Percentiles rank a stretch among this genome's conserved stretches.
Evolutionary conservation across 768 basidiomycete species (phyloP).

Genomic region (Phylloporus arenicola): DNA sequence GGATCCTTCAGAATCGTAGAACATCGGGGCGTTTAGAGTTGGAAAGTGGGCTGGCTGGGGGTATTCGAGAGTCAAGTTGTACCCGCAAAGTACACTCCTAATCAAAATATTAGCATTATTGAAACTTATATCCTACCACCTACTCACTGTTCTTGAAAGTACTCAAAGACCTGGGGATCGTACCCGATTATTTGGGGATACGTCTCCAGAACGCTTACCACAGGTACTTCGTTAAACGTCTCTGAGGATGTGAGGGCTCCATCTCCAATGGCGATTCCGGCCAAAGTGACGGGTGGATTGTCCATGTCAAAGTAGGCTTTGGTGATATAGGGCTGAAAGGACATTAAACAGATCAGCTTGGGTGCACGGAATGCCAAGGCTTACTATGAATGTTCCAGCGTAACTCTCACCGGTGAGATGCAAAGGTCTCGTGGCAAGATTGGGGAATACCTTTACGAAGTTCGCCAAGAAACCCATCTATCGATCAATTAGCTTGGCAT

Average conservation of each 20-base stretch:
- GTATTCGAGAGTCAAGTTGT: conserved; percentile 63
- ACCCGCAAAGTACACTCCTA: conserved; percentile 59
- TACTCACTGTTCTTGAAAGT: conserved; percentile 64
- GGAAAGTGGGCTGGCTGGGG: conserved; percentile 56
- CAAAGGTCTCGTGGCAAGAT: conserved; percentile 61
- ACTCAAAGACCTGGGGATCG: conserved; percentile 57
- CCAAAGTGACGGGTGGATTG: conserved; percentile 62
- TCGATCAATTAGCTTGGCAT: not conserved
- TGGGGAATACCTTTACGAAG: conserved; percentile 70
- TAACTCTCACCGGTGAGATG: conserved; percentile 72
- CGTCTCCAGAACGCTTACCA: conserved; percentile 61
- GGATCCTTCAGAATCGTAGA: not conserved
- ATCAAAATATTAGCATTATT: not conserved
- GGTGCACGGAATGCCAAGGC: conserved; percentile 14
- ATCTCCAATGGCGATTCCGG: conserved; percentile 69
- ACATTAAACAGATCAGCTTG: not conserved
- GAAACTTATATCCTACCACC: not conserved
- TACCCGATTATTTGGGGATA: conserved; percentile 76
- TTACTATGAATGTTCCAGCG: conserved; percentile 64
- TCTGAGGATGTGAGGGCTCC: conserved; percentile 48
- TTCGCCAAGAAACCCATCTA: conserved; percentile 71
- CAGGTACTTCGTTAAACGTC: conserved; percentile 49
- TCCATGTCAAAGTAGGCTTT: conserved; percentile 62
- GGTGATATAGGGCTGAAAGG: conserved; percentile 61
- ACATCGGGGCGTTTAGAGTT: conserved; percentile 5